Evolutionary conservation across 2,329 filamentous ascomycete species (phyloP), one percentile per base, ranked within the genome.

Genomic region (Bertia moriformis): DNA sequence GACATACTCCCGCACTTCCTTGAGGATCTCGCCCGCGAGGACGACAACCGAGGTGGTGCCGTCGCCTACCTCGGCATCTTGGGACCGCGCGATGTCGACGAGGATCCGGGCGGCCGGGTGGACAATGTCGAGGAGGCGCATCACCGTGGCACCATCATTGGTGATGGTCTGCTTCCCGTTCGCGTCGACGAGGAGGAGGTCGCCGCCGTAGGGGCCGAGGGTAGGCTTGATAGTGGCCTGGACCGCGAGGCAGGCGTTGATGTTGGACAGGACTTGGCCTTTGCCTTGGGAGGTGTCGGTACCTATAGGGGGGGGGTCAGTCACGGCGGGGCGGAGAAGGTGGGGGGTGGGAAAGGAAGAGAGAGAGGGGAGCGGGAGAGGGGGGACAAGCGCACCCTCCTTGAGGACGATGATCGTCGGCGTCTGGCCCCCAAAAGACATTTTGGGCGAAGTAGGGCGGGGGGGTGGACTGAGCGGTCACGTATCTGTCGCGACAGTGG

Each of bases 41-140:
- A 98, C 89, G 37, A 98, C 91, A 15, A 98, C 91, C 3, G 88
- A 95, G 18, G 91, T 98, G 41, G 91, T 98, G 52, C 91, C 91
- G 57, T 98, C 91, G 52, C 91, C 91, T 42, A 98, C 91, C 69
- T 98, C 91, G 49, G 91, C 91, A 61, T 98, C 91, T 80, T 98
- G 91, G 57, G 89, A 96, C 63, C 91, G 81, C 46, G 91, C 89
- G 56, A 98, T 98, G 59, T 98, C 91, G 61, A 91, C 93, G 54
- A 98, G 83, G 59, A 98, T 91, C 60, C 88, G 81, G 51, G 91
- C 91, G 49, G 91, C 91, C 49, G 91, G 91, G 67, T 98, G 91
- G 45, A 98, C 85, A 53, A 98, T 96, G 59, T 98, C 91, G 58
- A 98, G 83, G 40, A 98, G 83, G 84, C 91, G 53, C 91, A 96